These are phyloP conservation scores for Ophiostoma ips DNA, from an alignment of 2,329 filamentous ascomycete genomes.

Conservation along the genomic window DNA sequence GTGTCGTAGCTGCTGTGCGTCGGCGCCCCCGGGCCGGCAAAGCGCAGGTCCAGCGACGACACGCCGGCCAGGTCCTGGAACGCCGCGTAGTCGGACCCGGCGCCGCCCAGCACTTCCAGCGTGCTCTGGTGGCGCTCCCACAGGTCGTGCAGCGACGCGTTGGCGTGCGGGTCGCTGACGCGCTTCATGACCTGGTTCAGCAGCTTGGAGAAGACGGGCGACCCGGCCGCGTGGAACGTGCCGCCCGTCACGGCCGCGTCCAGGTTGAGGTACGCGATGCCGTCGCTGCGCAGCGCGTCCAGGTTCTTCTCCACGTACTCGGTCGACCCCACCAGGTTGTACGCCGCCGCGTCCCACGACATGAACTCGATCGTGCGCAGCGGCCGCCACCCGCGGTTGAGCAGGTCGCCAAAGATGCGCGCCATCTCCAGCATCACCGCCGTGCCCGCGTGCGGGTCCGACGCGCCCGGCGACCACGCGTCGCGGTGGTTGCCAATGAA, in stretches of 20 bases:
- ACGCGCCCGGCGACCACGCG: conserved; percentile 78
- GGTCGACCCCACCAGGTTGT: conserved; percentile 86
- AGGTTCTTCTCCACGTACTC: conserved; percentile 85
- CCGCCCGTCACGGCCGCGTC: conserved; percentile 66
- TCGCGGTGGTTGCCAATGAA: conserved; percentile 91
- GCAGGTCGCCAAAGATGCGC: conserved; percentile 68
- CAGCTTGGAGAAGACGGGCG: conserved; percentile 62
- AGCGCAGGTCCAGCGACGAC: conserved; percentile 74
- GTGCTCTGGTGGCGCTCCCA: conserved; percentile 54
- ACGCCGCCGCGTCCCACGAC: conserved; percentile 89
- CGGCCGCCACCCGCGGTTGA: conserved; percentile 70
- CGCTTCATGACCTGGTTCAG: conserved; percentile 61
- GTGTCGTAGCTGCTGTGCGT: conserved; percentile 81
- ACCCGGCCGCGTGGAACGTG: conserved; percentile 64
- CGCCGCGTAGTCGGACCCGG: conserved; percentile 69
- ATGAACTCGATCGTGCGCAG: conserved; percentile 93
- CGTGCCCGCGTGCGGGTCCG: conserved; percentile 75
- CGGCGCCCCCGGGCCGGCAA: conserved; percentile 35
- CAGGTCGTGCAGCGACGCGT: conserved; percentile 57
- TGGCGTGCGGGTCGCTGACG: conserved; percentile 56
- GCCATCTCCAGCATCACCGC: conserved; percentile 84
- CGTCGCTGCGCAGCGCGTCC: conserved; percentile 57
- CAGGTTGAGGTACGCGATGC: conserved; percentile 81
- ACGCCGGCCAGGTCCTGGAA: conserved; percentile 88
- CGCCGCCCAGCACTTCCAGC: conserved; percentile 57